These are phyloP conservation scores for Cystobasidium tubakii DNA, from an alignment of 768 basidiomycete species.

Conservation along the genomic window DNA sequence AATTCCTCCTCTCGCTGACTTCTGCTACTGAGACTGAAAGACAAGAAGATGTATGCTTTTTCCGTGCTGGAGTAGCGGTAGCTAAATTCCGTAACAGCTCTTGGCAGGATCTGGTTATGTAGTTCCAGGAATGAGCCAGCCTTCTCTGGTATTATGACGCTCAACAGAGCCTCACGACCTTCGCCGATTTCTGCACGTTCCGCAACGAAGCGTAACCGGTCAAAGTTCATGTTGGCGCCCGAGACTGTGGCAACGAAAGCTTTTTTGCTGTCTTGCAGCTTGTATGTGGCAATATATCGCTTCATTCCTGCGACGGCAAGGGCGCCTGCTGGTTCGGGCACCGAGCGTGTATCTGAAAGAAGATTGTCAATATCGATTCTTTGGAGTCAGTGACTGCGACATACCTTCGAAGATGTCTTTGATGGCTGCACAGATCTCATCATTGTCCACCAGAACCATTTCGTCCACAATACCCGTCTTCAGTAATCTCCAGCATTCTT, in stretches of 20 bases:
- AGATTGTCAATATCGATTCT: too few species aligned
- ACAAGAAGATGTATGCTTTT: slow-evolving; percentile 78
- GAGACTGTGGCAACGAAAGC: slow-evolving; percentile 86
- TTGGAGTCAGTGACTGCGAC: too few species aligned
- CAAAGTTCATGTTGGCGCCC: slow-evolving; percentile 99
- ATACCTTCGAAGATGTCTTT: slow-evolving; percentile 97
- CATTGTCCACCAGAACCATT: slow-evolving; percentile 78
- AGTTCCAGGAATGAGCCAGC: slow-evolving; percentile 91
- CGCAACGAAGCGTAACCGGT: slow-evolving; percentile 90
- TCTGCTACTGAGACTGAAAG: slow-evolving; percentile 65
- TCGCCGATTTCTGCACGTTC: slow-evolving; percentile 97
- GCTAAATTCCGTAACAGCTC: slow-evolving; percentile 88
- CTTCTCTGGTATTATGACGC: slow-evolving; percentile 86
- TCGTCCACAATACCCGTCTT: slow-evolving; percentile 57
- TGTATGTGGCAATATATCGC: slow-evolving; percentile 71
- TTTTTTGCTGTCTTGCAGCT: slow-evolving; percentile 73
- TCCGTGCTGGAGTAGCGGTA: slow-evolving; percentile 71
- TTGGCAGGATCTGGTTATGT: slow-evolving; percentile 79
- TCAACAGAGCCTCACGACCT: slow-evolving; percentile 83
- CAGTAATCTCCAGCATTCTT: slow-evolving; percentile 72
- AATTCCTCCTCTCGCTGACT: slow-evolving; percentile 41
- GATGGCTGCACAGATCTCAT: slow-evolving; percentile 96
- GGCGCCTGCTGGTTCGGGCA: slow-evolving; percentile 94
- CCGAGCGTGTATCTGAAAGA: slow-evolving; percentile 75
- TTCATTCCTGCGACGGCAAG: slow-evolving; percentile 87